Conservation (phyloP, 176 grass and related monocot species). For the Bromus sterilis region DNA sequence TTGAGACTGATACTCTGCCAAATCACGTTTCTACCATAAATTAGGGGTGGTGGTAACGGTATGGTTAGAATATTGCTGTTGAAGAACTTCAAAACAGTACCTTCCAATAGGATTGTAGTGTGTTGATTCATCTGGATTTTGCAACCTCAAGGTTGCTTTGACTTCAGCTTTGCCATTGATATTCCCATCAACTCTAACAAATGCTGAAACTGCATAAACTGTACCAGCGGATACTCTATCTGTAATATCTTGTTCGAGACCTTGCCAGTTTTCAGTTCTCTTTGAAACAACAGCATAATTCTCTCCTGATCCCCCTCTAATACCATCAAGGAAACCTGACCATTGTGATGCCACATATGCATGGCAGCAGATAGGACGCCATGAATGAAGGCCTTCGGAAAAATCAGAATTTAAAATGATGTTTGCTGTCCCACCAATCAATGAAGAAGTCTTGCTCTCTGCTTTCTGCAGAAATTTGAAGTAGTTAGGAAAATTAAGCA, state of each 20-base stretch:
- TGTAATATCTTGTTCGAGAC: conserved; percentile 85
- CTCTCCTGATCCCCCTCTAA: conserved; percentile 63
- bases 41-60: neutral
- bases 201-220: conserved; percentile 44
- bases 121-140: conserved; percentile 49
- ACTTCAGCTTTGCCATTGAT: conserved; percentile 46
- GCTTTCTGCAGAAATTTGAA: conserved; percentile 43
- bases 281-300: conserved; percentile 84
- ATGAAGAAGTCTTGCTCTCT: conserved; percentile 17
- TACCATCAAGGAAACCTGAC: conserved; percentile 75
- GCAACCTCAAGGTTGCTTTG: conserved; percentile 61
- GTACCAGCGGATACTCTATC: conserved; percentile 45
- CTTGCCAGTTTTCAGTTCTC: conserved; percentile 79
- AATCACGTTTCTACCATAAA: conserved; percentile 16
- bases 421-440: conserved; percentile 33
- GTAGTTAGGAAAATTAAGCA: conserved; percentile 10
- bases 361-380: conserved; percentile 58
- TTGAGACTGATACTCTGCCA: conserved; percentile 43
- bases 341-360: conserved; percentile 85
- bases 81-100: conserved; percentile 38
- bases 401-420: conserved; percentile 65
- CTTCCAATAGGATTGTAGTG: conserved; percentile 59
- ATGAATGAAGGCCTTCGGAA: conserved; percentile 58
- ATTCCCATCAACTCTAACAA: conserved; percentile 65
- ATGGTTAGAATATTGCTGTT: neutral